Conservation (phyloP, 495 filamentous ascomycete genomes). For the Tuber melanosporum region DNA sequence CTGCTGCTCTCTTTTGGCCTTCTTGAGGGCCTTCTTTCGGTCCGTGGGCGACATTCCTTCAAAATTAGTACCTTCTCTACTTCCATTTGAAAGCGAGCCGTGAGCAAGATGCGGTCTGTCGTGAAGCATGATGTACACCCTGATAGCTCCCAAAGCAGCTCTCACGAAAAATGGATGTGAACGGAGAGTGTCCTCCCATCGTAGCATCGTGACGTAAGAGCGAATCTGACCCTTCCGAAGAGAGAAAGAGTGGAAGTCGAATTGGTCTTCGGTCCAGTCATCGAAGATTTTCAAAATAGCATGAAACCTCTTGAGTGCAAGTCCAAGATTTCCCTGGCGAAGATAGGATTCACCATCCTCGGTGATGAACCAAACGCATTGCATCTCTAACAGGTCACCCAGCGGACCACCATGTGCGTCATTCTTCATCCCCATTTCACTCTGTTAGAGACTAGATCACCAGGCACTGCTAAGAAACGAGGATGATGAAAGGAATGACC, state of each 20-base stretch:
- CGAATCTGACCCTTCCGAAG: slow-evolving; percentile 89
- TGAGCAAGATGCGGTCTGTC: slow-evolving; percentile 66
- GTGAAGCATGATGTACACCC: slow-evolving; percentile 69
- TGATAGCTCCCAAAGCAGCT: slow-evolving; percentile 75
- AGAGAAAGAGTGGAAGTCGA: slow-evolving; percentile 97
- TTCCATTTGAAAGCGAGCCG: slow-evolving; percentile 50
- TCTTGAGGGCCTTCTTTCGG: slow-evolving; percentile 88
- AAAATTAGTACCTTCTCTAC: slow-evolving; percentile 45
- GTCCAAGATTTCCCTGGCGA: slow-evolving; percentile 70
- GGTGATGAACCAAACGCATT: slow-evolving; percentile 93
- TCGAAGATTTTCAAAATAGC: slow-evolving; percentile 75
- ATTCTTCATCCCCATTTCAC: slow-evolving; percentile 43
- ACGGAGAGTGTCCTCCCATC: slow-evolving; percentile 86
- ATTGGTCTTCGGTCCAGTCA: slow-evolving; percentile 95
- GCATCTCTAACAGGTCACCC: slow-evolving; percentile 93
- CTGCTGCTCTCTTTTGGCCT: slow-evolving; percentile 86
- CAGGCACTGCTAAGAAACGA: not conserved
- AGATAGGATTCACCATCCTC: slow-evolving; percentile 90
- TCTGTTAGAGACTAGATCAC: slow-evolving; percentile 12
- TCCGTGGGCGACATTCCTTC: slow-evolving; percentile 60
- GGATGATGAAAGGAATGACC: not conserved
- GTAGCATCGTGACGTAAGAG: slow-evolving; percentile 90
- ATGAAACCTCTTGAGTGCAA: slow-evolving; percentile 87
- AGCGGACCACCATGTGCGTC: slow-evolving; percentile 82
- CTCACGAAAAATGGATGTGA: slow-evolving; percentile 89